Base-by-base conservation (phyloP, 768 basidiomycete genomes). In the Xanthoconium stramineum region DNA sequence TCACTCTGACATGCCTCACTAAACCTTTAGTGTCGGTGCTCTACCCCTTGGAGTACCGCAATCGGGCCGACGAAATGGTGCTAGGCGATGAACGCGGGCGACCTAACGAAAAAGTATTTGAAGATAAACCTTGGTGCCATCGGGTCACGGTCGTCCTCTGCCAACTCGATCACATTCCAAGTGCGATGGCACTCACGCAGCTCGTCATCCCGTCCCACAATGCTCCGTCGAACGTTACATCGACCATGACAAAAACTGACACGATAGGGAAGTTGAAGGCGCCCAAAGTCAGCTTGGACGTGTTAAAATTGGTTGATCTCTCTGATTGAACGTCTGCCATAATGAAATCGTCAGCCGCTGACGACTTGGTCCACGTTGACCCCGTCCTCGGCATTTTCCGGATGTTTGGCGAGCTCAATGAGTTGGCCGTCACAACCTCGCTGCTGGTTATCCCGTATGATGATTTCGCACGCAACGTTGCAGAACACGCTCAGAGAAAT, bases 181-280 rank as follows among this genome's bases (percentile, higher is more conserved):
- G 89, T 10, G 85, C 92, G 72, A 95, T 99, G 93, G 83, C 91
- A 0, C 75, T 99, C 53, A 84, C 90, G 0, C 89, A 95, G 65
- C 83, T 98, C 52, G 76, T 98, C 40, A 85, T 86, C 28, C 72
- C 77, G 1, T 67, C 72, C 0, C 62, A 67, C 8, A 35, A 53
- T 0, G 3, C 13, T 13, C 46, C 33, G 7, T 56, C 58, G 0
- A 54, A 55, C 35, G 38, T 39, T 35, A 30, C 28, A n/a, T 60
- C 70, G 19, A 32, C 48, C 36, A 35, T 53, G 7, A 62, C 68
- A 13, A 47, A 17, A 30, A 35, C 38, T 6, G 37, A 53, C 3
- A 28, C 46, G 17, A 19, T 45, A 7, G 56, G 64, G 15, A 53
- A 47, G 17, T 11, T 49, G 3, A 67, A 58, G 33, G 37, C 53